These are phyloP conservation scores for Meira nashicola DNA, from an alignment of 1,284 basidiomycete genomes.

Conservation along the genomic window DNA sequence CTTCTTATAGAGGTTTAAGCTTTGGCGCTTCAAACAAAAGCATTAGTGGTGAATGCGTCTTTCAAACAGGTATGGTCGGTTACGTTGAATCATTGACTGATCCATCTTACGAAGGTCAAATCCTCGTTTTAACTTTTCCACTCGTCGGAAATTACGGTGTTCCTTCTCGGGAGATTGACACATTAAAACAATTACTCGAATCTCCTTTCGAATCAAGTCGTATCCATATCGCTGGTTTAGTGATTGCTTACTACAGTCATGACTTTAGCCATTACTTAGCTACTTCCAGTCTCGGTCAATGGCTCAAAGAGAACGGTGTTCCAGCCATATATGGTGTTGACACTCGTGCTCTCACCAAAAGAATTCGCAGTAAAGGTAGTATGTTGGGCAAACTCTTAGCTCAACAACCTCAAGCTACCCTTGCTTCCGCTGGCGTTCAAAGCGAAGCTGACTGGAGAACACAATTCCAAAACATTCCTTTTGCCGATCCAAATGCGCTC, in stretches of 20 bases:
- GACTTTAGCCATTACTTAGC: conserved; percentile 95
- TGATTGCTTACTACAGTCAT: conserved; percentile 84
- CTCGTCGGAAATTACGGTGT: conserved; percentile 98
- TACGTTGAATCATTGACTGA: conserved; percentile 98
- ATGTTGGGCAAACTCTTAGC: conserved; percentile 63
- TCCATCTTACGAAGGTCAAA: conserved; percentile 97
- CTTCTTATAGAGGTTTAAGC: conserved; percentile 79
- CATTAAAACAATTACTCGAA: conserved; percentile 55
- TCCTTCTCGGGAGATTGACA: conserved; percentile 63
- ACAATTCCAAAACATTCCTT: conserved; percentile 75
- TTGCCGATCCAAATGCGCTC: conserved; percentile 78
- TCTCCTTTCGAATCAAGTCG: conserved; percentile 80
- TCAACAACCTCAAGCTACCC: conserved; percentile 32
- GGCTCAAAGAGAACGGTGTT: conserved; percentile 91
- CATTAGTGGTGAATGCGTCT: conserved; percentile 95
- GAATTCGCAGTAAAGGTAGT: conserved; percentile 85
- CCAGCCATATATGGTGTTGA: conserved; percentile 96
- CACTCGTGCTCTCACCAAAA: conserved; percentile 94
- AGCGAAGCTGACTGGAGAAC: conserved; percentile 64
- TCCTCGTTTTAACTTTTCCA: conserved; percentile 94
- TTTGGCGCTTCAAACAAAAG: conserved; percentile 90
- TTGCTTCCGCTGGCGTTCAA: conserved; percentile 6
- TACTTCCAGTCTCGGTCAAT: conserved; percentile 75
- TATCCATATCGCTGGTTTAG: conserved; percentile 86
- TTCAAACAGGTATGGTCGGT: conserved; percentile 92